Base-by-base conservation (phyloP, 169 alveolate genomes). In the Eimeria acervulina region DNA sequence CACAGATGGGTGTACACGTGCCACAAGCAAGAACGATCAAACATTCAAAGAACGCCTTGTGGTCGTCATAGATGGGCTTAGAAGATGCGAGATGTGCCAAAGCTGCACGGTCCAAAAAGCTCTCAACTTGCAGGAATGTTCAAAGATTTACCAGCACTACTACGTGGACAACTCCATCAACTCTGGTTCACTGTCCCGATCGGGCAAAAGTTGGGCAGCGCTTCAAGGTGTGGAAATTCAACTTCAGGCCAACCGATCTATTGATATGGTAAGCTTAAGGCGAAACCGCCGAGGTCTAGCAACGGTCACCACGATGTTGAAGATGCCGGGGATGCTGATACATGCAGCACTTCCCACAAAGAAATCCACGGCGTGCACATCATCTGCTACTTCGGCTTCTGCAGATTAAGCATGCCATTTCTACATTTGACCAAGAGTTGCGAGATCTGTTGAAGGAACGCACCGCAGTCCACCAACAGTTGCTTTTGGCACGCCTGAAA, bases 401-500 rank as follows among this genome's bases (percentile, higher is more conserved):
- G 59, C 59, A 87, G 93, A 38, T 87, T 36, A 36, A 44, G 44
- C 4, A 61, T 10, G 78, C 74, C 36, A 8, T 87, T 61, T 23
- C 6, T 36, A 23, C 55, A 38, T 87, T 87, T 28, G 93, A 87
- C 51, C 7, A 87, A 33, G 81, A 87, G 42, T 36, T 87, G 8
- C 93, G 93, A 12, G 38, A 47, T 36, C 93, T 87, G 63, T 70
- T 87, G 63, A 52, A 61, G 42, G 55, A 87, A 17, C 81, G 93
- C 40, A 38, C 81, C 8, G 40, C 63, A 2, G 63, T 87, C 31
- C 78, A 87, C 61, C 93, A 87, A 70, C 83, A 87, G 81, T 44
- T 87, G 70, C 93, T 87, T 1, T 74, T 87, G 70, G 93, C 93
- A 59, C 78, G 93, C 42, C 93, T 87, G 28, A 87, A 87, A 38